Base-by-base conservation (phyloP, 345 rosid genomes). In the Aquilaria yunnanensis region DNA sequence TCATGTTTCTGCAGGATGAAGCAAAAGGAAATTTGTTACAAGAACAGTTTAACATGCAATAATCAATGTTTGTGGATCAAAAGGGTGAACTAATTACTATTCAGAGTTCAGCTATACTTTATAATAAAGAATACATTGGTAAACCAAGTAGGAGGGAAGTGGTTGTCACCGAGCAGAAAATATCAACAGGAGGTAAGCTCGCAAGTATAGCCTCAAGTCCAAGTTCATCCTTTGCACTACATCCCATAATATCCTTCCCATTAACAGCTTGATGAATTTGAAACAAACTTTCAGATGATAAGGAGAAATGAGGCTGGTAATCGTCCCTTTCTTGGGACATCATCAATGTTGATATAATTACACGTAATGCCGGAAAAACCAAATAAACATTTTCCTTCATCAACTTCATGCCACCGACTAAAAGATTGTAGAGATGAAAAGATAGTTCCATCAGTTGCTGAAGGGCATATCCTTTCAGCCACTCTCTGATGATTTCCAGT, bases 361-460 rank as follows among this genome's bases (percentile, higher is more conserved):
- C 80, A 68, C 74, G 81, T 53, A 88, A 62, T 34, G 85, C 68
- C 41, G 82, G 77, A 73, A 73, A 53, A 59, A 78, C 65, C 57
- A 70, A 70, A 32, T 59, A 48, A 62, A 49, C 70, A 73, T 79
- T 80, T 62, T 76, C 78, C 59, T 80, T 71, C 47, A 73, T 53
- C 70, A 75, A 75, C 67, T 74, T 72, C 72, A 67, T 45, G 59
- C 78, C 82, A 70, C 77, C 75, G 51, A 76, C 65, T 61, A 90
- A 65, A 51, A 85, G 72, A 69, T 83, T 80, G 77, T 74, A 77
- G 54, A 94, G 77, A 74, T 79, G 80, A 70, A 84, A 80, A 23
- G 91, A 71, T 51, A 94, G 72, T 63, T 80, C 92, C 67, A 73
- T 77, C 54, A 90, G 77, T 82, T 81, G 92, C 78, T 94, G 96